These are phyloP conservation scores for Mycena vitilis DNA, from an alignment of 768 basidiomycete species.

Conservation along the genomic window DNA sequence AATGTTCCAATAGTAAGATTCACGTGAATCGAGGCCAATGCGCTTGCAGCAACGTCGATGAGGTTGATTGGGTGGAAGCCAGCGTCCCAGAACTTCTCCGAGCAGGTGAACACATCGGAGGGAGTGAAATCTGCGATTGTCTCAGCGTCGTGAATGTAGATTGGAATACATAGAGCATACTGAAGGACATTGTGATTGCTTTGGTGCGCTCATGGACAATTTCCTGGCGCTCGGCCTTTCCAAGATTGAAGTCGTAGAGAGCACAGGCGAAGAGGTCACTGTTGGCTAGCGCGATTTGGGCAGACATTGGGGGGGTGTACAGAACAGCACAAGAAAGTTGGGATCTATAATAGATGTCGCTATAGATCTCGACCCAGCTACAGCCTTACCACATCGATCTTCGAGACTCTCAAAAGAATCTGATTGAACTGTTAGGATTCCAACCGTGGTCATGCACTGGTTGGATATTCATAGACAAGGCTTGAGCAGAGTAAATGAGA, in stretches of 20 bases:
- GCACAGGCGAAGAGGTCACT: background rate
- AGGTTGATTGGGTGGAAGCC: slow-evolving; percentile 44
- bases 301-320: too few species aligned
- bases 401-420: too few species aligned
- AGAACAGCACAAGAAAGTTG: too few species aligned
- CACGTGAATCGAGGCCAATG: slow-evolving; percentile 49
- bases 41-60: slow-evolving; percentile 46
- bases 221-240: background rate
- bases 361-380: too few species aligned
- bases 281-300: background rate
- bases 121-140: too few species aligned
- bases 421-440: too few species aligned
- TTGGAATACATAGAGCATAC: background rate
- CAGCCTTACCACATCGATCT: too few species aligned
- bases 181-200: background rate
- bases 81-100: slow-evolving; percentile 49
- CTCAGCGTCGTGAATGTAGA: too few species aligned
- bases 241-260: background rate
- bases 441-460: too few species aligned
- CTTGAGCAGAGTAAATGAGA: too few species aligned
- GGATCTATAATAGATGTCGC: too few species aligned
- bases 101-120: background rate
- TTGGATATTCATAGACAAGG: too few species aligned
- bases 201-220: background rate
- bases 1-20: slow-evolving; percentile 51